These are phyloP conservation scores for Eimeria zaria DNA, from an alignment of 169 alveolate species.

Conservation along the genomic window DNA sequence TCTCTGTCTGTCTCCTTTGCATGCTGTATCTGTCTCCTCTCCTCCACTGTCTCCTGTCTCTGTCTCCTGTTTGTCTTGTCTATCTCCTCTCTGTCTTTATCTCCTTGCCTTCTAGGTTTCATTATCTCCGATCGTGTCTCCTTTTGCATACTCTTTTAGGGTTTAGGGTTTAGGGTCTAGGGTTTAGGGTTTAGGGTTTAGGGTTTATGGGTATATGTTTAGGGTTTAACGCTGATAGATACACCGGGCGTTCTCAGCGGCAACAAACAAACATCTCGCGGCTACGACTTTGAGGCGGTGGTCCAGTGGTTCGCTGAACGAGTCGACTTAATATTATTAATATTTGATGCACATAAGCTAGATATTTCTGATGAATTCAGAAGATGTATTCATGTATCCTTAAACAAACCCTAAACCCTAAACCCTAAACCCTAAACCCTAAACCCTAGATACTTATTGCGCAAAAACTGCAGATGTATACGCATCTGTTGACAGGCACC, in stretches of 20 bases:
- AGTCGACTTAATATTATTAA: constrained; percentile 89
- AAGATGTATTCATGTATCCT: constrained; percentile 86
- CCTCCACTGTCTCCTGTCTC: too few species aligned
- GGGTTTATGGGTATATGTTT: neutral
- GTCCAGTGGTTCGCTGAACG: constrained; percentile 93
- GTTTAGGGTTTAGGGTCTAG: too few species aligned
- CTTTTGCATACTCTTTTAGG: too few species aligned
- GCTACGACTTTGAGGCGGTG: constrained; percentile 93
- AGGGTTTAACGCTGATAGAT: constrained; percentile 91
- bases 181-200: constrained; percentile 41
- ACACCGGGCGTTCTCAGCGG: constrained; percentile 94
- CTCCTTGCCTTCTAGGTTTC: too few species aligned
- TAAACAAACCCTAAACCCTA: constrained; percentile 54
- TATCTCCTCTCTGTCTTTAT: too few species aligned
- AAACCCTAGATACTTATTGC: neutral
- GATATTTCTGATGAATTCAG: constrained; percentile 92
- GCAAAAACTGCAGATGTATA: too few species aligned
- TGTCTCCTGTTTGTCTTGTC: too few species aligned
- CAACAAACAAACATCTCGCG: constrained; percentile 91
- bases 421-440: constrained; percentile 26
- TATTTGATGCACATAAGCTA: constrained; percentile 93
- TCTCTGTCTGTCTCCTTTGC: too few species aligned
- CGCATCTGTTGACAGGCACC: too few species aligned
- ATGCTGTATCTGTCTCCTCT: too few species aligned
- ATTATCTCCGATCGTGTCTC: too few species aligned